Evolutionary conservation across 371 early-diverging fungal species (phyloP), one percentile per base, ranked within the genome.

Genomic region (Massospora cicadina): DNA sequence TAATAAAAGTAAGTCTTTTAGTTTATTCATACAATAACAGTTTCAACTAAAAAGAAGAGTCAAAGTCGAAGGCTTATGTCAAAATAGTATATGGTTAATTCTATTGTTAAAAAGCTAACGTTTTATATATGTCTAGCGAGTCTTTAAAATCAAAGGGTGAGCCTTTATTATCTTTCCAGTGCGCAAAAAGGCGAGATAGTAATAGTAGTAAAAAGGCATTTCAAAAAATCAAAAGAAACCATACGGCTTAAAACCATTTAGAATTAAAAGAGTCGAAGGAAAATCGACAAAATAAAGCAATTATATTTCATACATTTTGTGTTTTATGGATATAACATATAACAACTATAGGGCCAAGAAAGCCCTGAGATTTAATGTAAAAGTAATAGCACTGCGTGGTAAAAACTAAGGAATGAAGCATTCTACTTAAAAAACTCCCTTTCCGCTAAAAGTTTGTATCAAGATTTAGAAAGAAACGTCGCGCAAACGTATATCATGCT

Each of bases 1-100:
- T 75, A 68, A 23, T 43, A 5, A 43, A 43, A 43, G 43, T 43
- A 43, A 43, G 43, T 43, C n/a, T n/a, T n/a, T n/a, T n/a, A n/a
- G n/a, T n/a, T n/a, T n/a, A n/a, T n/a, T n/a, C n/a, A n/a, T n/a
- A n/a, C n/a, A n/a, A n/a, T n/a, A n/a, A n/a, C n/a, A n/a, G n/a
- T n/a, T n/a, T n/a, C n/a, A n/a, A n/a, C n/a, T n/a, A n/a, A n/a
- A n/a, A n/a, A n/a, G n/a, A n/a, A n/a, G n/a, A n/a, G n/a, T n/a
- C n/a, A n/a, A n/a, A n/a, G n/a, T n/a, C n/a, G n/a, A n/a, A n/a
- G n/a, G n/a, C n/a, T n/a, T n/a, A 17, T 43, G 43, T 5, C 43
- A 43, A 43, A 43, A 43, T 43, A 17, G 43, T 43, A 5, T 10
- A 43, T 10, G 17, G 17, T 43, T 10, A 5, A 43, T 43, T 43